Evolutionary conservation across 495 filamentous ascomycete genomes (phyloP).

Genomic region (Penicillium fimorum): DNA sequence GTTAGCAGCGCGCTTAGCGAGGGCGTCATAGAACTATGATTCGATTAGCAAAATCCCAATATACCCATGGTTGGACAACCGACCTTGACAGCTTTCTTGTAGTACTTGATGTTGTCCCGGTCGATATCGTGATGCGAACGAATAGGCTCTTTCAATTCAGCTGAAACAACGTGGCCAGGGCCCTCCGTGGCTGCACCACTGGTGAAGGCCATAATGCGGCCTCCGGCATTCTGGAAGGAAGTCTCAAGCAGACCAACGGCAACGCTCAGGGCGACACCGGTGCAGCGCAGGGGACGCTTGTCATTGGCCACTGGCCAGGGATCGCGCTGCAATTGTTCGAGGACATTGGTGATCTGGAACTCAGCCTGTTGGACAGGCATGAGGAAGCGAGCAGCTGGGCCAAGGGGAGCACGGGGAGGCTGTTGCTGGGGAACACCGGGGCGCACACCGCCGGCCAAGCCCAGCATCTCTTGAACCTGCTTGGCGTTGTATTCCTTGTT

Average conservation of each 20-base stretch:
- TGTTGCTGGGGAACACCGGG: constrained; percentile 66
- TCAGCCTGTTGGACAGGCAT: constrained; percentile 95
- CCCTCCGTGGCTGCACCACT: constrained; percentile 96
- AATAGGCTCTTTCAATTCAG: constrained; percentile 96
- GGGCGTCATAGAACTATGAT: constrained; percentile 85
- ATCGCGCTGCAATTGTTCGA: constrained; percentile 96
- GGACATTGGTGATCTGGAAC: constrained; percentile 94
- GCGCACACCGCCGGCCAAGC: constrained; percentile 64
- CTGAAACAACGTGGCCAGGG: constrained; percentile 93
- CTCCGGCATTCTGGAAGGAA: constrained; percentile 92
- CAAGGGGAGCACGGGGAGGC: constrained; percentile 75
- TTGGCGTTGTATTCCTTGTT: constrained; percentile 97
- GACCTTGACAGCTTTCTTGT: constrained; percentile 98
- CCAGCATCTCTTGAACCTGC: constrained; percentile 98
- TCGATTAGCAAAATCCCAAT: constrained; percentile 20
- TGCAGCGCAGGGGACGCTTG: constrained; percentile 87
- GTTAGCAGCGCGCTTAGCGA: constrained; percentile 94
- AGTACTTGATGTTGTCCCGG: constrained; percentile 98
- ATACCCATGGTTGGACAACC: constrained; percentile 6
- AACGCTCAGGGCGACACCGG: constrained; percentile 92
- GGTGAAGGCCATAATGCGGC: constrained; percentile 94
- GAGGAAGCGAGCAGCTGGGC: constrained; percentile 85
- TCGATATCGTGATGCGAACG: constrained; percentile 99
- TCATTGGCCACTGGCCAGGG: constrained; percentile 98
- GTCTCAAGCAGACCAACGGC: constrained; percentile 90